phyloP scores from a whole-genome alignment of 2,329 filamentous ascomycete species.

The Clarireedia homoeocarpa region DNA sequence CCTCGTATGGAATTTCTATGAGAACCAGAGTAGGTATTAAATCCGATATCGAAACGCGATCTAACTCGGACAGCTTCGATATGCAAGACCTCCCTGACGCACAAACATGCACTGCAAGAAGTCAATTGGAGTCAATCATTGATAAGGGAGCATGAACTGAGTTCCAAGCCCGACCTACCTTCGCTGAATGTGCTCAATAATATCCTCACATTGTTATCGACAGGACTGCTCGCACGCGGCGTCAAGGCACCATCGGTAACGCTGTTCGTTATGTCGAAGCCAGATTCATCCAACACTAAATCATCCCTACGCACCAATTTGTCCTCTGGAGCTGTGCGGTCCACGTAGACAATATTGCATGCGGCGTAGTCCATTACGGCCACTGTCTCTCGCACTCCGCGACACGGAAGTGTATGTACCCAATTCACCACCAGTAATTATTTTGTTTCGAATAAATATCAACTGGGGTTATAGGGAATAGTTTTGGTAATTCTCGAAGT shows the following conservation, averaged over 20 bases:
- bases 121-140: constrained; percentile 13
- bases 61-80: constrained; percentile 43
- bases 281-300: constrained; percentile 22
- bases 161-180: constrained; percentile 29
- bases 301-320: constrained; percentile 30
- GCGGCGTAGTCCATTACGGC: constrained; percentile 35
- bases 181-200: constrained; percentile 44
- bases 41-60: constrained; percentile 36
- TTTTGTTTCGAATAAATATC: constrained; percentile 4
- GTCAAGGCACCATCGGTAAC: constrained; percentile 12
- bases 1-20: constrained; percentile 42
- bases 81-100: constrained; percentile 44
- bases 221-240: constrained; percentile 25
- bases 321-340: constrained; percentile 33
- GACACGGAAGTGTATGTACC: constrained; percentile 18
- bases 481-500: neutral
- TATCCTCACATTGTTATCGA: constrained; percentile 40
- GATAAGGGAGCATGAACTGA: constrained; percentile 5
- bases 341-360: constrained; percentile 38
- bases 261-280: constrained; percentile 15
- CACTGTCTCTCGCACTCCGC: constrained; percentile 21
- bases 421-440: constrained; percentile 19
- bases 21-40: constrained; percentile 48
- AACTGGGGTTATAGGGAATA: neutral
- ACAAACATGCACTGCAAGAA: constrained; percentile 42